Base-by-base conservation (phyloP, 257 asterid genomes). In the Rhazya stricta region DNA sequence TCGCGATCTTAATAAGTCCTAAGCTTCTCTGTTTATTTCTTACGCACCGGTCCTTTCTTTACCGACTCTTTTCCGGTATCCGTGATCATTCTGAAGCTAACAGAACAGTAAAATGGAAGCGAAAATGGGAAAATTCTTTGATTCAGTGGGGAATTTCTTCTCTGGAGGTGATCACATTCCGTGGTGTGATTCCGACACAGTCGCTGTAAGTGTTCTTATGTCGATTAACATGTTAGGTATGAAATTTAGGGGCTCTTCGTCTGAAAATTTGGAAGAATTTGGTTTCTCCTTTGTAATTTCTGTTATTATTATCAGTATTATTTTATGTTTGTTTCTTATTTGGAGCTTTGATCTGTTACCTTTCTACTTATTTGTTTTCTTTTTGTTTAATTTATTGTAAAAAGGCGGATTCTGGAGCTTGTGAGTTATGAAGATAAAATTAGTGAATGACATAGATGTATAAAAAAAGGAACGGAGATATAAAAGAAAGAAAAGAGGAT, bases 161-260 rank as follows among this genome's bases (percentile, higher is more conserved):
- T 70, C 86, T 83, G 89, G 96, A 4, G 89, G 90, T 42, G 97
- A 91, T 75, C 94, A 85, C 74, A 89, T 94, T 69, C 98, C 97
- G 1, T 91, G 94, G 96, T 86, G 92, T 78, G 94, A 89, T 16
- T 46, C 89, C 60, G 94, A 91, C 62, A 80, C 87, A 79, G 86
- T 91, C 67, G 83, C 80, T 65, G 97, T 93, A 77, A 84, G 93
- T 82, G 34, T 66, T 41, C 42, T 37, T 65, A 8, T 23, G 19
- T 16, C 27, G 1, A 51, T 51, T 27, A 51, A 0, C 16, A 51
- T 51, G 48, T 43, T 43, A 8, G 25, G 9, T 13, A 12, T 51
- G 58, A 51, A 51, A 18, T 18, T 16, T 21, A 4, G 18, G 58
- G 58, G 25, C 27, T 51, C 25, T 51, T 51, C 58, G 1, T 5